phyloP scores from a whole-genome alignment of 116 monocot genomes.

The Thalassia testudinum region DNA sequence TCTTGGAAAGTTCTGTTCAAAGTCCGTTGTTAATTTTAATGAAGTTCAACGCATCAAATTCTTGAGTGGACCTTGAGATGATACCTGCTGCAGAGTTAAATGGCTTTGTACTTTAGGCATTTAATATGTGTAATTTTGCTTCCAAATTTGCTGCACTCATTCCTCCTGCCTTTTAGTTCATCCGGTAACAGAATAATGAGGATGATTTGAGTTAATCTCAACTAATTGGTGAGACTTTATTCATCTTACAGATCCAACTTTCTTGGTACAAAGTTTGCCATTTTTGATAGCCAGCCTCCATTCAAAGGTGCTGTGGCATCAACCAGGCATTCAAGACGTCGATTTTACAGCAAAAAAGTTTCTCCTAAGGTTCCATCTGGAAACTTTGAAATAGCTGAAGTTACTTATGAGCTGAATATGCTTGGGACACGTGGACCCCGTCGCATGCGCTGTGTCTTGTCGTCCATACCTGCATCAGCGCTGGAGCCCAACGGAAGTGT shows the following conservation, averaged over 20 bases:
- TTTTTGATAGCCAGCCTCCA: slow-evolving; percentile 46
- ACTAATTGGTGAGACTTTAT: no score
- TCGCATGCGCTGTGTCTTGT: slow-evolving; percentile 33
- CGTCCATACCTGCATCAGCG: slow-evolving; percentile 40
- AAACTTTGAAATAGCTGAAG: slow-evolving; percentile 19
- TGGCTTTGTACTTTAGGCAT: no score
- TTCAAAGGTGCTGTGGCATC: slow-evolving; percentile 10
- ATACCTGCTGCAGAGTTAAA: no score
- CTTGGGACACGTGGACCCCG: slow-evolving; percentile 30
- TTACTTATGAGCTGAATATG: slow-evolving; percentile 43
- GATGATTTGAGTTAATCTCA: no score
- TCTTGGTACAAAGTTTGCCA: slow-evolving; percentile 45
- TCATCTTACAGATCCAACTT: slow-evolving; percentile 44
- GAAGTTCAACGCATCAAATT: no score
- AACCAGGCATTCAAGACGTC: slow-evolving; percentile 21
- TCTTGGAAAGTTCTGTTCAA: no score
- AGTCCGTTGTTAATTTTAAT: no score
- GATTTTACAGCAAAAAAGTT: slow-evolving; percentile 26
- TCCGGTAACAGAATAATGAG: no score
- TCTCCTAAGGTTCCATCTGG: slow-evolving; percentile 39
- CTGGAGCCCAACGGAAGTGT: slow-evolving; percentile 12
- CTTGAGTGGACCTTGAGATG: no score
- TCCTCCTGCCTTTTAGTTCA: no score
- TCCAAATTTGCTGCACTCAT: no score
- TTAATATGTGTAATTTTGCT: no score